Evolutionary conservation across 805 yeast genomes (phyloP).

Genomic region (Isabelozyma heimii): DNA sequence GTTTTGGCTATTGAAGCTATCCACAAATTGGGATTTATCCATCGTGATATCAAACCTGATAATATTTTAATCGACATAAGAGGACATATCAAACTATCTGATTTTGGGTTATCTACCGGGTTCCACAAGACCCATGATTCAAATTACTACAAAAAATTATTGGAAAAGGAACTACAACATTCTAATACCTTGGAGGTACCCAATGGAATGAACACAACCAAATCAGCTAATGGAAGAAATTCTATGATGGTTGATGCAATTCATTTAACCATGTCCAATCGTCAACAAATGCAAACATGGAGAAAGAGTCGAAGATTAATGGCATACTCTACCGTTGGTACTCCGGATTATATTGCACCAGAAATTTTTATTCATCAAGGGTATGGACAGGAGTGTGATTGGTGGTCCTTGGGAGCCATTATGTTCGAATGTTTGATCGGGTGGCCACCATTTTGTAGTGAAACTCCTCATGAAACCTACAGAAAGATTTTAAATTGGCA

Average conservation of each 20-base stretch:
- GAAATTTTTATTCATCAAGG: slow-evolving; percentile 92
- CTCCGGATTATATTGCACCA: slow-evolving; percentile 95
- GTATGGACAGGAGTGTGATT: slow-evolving; percentile 94
- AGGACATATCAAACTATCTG: slow-evolving; percentile 67
- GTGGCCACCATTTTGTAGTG: slow-evolving; percentile 97
- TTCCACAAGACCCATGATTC: slow-evolving; percentile 92
- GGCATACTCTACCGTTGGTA: slow-evolving; percentile 97
- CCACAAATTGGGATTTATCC: slow-evolving; percentile 90
- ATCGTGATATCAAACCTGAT: slow-evolving; percentile 97
- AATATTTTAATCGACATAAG: slow-evolving; percentile 82
- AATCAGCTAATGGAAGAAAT: slow-evolving; percentile 50
- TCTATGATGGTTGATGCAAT: slow-evolving; percentile 92
- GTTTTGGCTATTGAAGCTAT: slow-evolving; percentile 92
- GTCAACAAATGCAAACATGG: slow-evolving; percentile 96
- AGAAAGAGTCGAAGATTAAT: slow-evolving; percentile 83
- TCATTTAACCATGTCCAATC: slow-evolving; percentile 89
- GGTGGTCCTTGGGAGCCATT: slow-evolving; percentile 97
- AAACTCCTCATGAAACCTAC: slow-evolving; percentile 91
- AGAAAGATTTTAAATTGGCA: slow-evolving; percentile 89
- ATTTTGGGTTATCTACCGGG: slow-evolving; percentile 84
- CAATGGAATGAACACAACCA: slow-evolving; percentile 7
- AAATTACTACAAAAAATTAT: slow-evolving; percentile 75
- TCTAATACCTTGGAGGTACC: slow-evolving; percentile 15
- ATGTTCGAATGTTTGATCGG: slow-evolving; percentile 96
- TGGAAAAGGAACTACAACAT: slow-evolving; percentile 53